phyloP scores from a whole-genome alignment of 1,284 basidiomycete genomes.

The Cryptococcus sp. region DNA sequence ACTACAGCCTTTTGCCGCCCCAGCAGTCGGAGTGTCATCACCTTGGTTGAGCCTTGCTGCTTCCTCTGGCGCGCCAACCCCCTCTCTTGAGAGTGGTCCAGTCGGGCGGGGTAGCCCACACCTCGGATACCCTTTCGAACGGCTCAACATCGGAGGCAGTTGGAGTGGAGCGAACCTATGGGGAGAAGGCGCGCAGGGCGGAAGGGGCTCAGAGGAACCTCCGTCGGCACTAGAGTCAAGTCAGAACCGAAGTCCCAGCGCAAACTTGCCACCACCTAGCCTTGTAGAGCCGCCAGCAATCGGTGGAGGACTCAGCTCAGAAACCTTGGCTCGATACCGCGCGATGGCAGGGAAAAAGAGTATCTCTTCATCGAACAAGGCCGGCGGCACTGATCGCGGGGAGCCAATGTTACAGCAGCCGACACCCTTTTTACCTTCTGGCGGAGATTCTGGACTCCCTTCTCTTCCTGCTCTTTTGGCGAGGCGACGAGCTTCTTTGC shows the following conservation, averaged over 20 bases:
- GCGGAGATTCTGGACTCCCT: conserved; percentile 1
- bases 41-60: conserved; percentile 52
- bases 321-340: conserved; percentile 1
- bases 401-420: no score
- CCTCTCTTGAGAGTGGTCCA: conserved; percentile 41
- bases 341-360: neutral
- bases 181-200: conserved; percentile 14
- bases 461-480: conserved; percentile 24
- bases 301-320: neutral
- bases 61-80: conserved; percentile 52
- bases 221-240: conserved; percentile 4
- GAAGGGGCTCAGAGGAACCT: conserved; percentile 15
- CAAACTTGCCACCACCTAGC: neutral
- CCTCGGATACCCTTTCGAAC: conserved; percentile 51
- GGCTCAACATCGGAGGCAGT: conserved; percentile 46
- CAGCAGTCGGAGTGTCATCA: conserved; percentile 15
- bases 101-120: conserved; percentile 41
- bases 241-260: conserved; percentile 3
- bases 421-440: neutral
- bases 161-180: conserved; percentile 43
- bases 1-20: conserved; percentile 13
- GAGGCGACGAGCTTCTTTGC: conserved; percentile 25
- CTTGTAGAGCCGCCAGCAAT: no score
- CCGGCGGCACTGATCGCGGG: neutral
- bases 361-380: conserved; percentile 1